These are phyloP conservation scores for Calonectria fujianensis DNA, from an alignment of 2,329 filamentous ascomycete species.

Conservation along the genomic window DNA sequence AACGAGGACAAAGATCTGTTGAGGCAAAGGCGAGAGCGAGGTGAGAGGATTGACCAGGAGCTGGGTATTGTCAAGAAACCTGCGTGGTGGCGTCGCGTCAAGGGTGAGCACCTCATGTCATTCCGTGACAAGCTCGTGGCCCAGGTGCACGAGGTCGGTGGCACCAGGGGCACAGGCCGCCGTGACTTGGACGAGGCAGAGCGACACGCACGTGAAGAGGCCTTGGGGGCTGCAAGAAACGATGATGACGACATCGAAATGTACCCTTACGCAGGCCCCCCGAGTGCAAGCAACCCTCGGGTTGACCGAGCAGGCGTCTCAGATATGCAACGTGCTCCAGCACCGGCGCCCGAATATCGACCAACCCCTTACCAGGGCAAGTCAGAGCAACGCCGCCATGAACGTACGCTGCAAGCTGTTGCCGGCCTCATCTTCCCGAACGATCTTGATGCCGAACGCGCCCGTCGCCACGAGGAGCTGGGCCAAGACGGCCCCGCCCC, in stretches of 20 bases:
- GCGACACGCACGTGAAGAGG: slow-evolving; percentile 58
- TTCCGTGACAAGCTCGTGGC: slow-evolving; percentile 72
- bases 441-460: slow-evolving; percentile 57
- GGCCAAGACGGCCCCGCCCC: slow-evolving; percentile 64
- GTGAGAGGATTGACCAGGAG: slow-evolving; percentile 74
- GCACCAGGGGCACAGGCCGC: slow-evolving; percentile 65
- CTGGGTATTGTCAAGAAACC: slow-evolving; percentile 78
- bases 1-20: slow-evolving; percentile 84
- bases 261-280: slow-evolving; percentile 51
- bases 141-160: slow-evolving; percentile 74
- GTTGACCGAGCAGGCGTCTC: slow-evolving; percentile 57
- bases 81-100: slow-evolving; percentile 78
- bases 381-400: slow-evolving; percentile 66
- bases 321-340: slow-evolving; percentile 45
- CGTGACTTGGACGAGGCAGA: slow-evolving; percentile 65
- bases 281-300: slow-evolving; percentile 55
- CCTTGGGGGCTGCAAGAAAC: slow-evolving; percentile 53
- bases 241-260: slow-evolving; percentile 64
- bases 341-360: slow-evolving; percentile 37
- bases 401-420: slow-evolving; percentile 65
- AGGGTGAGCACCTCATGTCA: slow-evolving; percentile 65
- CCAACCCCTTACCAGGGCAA: slow-evolving; percentile 62
- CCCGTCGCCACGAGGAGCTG: slow-evolving; percentile 14
- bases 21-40: slow-evolving; percentile 76
- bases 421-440: slow-evolving; percentile 71